phyloP scores from a whole-genome alignment of 1,284 basidiomycete genomes.

The Exobasidium cylindrosporum region DNA sequence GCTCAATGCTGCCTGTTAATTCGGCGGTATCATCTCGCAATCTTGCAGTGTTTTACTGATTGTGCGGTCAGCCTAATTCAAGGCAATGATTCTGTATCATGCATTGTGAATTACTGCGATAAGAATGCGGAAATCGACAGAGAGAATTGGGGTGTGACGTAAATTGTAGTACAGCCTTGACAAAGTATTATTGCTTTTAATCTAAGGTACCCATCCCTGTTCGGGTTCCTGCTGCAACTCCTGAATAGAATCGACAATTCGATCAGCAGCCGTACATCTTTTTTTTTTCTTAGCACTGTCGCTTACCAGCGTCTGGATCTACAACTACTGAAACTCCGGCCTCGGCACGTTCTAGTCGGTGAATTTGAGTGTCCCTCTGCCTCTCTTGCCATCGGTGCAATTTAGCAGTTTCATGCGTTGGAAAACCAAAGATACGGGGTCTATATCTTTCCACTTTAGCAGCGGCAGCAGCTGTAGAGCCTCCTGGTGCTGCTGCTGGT shows the following conservation, averaged over 20 bases:
- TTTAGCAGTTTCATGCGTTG: slow-evolving; percentile 50
- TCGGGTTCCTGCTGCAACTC: slow-evolving; percentile 23
- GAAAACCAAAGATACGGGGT: slow-evolving; percentile 54
- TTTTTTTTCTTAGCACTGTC: neutral
- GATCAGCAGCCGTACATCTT: neutral
- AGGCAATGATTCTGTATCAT: too few relatives aligned
- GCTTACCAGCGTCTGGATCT: slow-evolving; percentile 5
- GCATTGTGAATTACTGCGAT: too few relatives aligned
- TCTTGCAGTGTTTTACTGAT: too few relatives aligned
- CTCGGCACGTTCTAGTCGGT: slow-evolving; percentile 35
- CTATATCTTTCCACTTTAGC: slow-evolving; percentile 48
- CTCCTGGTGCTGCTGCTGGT: slow-evolving; percentile 14
- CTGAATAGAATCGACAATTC: neutral
- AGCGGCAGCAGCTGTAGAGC: slow-evolving; percentile 19
- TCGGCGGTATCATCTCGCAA: too few relatives aligned
- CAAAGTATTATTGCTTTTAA: slow-evolving; percentile 17
- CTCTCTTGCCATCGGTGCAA: slow-evolving; percentile 52
- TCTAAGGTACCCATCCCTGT: slow-evolving; percentile 28
- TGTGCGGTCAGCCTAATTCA: too few relatives aligned
- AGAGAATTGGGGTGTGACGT: too few relatives aligned
- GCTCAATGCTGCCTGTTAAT: too few relatives aligned
- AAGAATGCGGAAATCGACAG: too few relatives aligned
- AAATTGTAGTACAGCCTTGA: too few relatives aligned
- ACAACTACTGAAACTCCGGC: neutral
- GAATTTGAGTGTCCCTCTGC: slow-evolving; percentile 37